Conservation (phyloP, 352 stramenopile genomes). For the Pythium pyrilobum region DNA sequence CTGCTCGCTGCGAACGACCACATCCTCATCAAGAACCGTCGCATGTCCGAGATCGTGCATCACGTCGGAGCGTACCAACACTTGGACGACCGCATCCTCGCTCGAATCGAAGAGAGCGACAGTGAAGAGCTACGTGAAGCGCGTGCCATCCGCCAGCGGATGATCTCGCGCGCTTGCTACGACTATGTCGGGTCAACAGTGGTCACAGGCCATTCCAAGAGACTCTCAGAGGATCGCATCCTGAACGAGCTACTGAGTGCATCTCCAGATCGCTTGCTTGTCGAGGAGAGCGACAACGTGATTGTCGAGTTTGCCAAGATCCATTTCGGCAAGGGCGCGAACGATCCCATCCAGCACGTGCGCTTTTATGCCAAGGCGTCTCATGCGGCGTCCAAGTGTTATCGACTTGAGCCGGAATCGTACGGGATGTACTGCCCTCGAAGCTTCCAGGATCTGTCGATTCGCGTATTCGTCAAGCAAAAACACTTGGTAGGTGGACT, state of each 20-base stretch:
- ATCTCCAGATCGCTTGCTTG: conserved; percentile 26
- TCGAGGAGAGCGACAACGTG: conserved; percentile 41
- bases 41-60: conserved; percentile 61
- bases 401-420: conserved; percentile 36
- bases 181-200: conserved; percentile 64
- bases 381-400: conserved; percentile 37
- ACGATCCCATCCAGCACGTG: conserved; percentile 64
- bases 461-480: conserved; percentile 73
- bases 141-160: conserved; percentile 46
- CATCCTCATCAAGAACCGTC: conserved; percentile 49
- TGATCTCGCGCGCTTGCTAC: conserved; percentile 74
- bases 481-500: conserved; percentile 35
- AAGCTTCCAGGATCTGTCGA: conserved; percentile 60
- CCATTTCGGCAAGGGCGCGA: conserved; percentile 76
- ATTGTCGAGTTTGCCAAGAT: conserved; percentile 79
- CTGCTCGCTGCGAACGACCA: conserved; percentile 64
- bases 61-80: conserved; percentile 75
- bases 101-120: conserved; percentile 71
- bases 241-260: conserved; percentile 55
- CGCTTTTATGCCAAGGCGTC: conserved; percentile 81
- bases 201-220: conserved; percentile 37
- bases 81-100: conserved; percentile 75
- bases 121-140: conserved; percentile 36
- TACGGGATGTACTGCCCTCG: conserved; percentile 67
- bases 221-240: conserved; percentile 43